phyloP scores from a whole-genome alignment of 2,329 filamentous ascomycete genomes.

The Coniochaeta prunicola region DNA sequence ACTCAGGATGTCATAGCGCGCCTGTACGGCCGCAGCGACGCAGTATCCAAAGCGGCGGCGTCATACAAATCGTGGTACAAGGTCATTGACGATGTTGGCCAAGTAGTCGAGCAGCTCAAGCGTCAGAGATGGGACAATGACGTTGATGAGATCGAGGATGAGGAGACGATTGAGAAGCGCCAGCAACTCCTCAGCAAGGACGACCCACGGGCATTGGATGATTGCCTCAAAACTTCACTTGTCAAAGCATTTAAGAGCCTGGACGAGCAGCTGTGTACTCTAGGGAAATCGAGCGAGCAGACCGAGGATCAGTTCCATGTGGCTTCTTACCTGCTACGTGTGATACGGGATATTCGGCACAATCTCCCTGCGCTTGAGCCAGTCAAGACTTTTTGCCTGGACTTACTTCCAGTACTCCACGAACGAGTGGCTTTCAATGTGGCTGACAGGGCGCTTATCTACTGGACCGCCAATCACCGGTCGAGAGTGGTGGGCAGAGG shows the following conservation, averaged over 20 bases:
- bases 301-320: slow-evolving; percentile 42
- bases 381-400: slow-evolving; percentile 49
- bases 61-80: slow-evolving; percentile 67
- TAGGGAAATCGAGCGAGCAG: slow-evolving; percentile 41
- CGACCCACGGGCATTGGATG: slow-evolving; percentile 28
- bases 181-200: slow-evolving; percentile 64
- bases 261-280: slow-evolving; percentile 41
- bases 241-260: slow-evolving; percentile 35
- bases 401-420: slow-evolving; percentile 59
- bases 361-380: slow-evolving; percentile 49
- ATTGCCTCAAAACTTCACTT: slow-evolving; percentile 23
- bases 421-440: slow-evolving; percentile 49
- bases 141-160: slow-evolving; percentile 65
- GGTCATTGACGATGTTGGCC: slow-evolving; percentile 61
- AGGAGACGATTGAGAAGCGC: slow-evolving; percentile 59
- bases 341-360: slow-evolving; percentile 66
- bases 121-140: slow-evolving; percentile 71
- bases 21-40: slow-evolving; percentile 64
- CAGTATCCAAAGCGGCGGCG: slow-evolving; percentile 53
- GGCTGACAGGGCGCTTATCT: slow-evolving; percentile 34
- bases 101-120: slow-evolving; percentile 56
- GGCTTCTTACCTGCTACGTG: slow-evolving; percentile 62
- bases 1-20: slow-evolving; percentile 62
- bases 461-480: slow-evolving; percentile 24
- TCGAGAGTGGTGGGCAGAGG: slow-evolving; percentile 49